Evolutionary conservation across 495 filamentous ascomycete genomes (phyloP).

Genomic region (Penicillium coprophilum): DNA sequence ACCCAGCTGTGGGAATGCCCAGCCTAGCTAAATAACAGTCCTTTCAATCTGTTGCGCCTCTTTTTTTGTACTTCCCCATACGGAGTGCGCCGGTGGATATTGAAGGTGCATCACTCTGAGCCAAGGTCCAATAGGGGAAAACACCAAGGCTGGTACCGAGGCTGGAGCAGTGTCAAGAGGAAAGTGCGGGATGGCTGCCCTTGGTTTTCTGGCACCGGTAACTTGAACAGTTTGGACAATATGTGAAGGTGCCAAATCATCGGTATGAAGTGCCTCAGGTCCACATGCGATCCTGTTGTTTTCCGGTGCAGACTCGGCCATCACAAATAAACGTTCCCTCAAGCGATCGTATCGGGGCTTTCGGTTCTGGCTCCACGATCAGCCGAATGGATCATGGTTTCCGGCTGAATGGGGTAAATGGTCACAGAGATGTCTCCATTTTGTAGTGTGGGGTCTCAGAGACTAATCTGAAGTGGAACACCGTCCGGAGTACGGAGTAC

Average conservation of each 20-base stretch:
- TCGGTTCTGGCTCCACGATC: background rate
- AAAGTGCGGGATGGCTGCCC: background rate
- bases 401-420: background rate
- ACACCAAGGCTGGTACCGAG: background rate
- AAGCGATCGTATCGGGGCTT: background rate
- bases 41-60: background rate
- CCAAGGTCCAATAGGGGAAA: background rate
- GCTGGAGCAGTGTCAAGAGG: background rate
- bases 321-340: background rate
- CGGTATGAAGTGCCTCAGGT: background rate
- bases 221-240: background rate
- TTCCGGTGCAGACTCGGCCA: background rate
- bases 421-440: background rate
- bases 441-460: background rate
- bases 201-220: background rate
- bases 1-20: background rate
- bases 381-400: background rate
- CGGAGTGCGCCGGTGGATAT: background rate
- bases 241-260: background rate
- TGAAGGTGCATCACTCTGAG: background rate
- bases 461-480: background rate
- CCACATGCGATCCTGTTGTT: background rate
- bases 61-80: background rate
- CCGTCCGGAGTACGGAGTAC: too few relatives aligned
- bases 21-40: background rate